phyloP scores from a whole-genome alignment of 129 eudicot species.

The Calendula officinalis region DNA sequence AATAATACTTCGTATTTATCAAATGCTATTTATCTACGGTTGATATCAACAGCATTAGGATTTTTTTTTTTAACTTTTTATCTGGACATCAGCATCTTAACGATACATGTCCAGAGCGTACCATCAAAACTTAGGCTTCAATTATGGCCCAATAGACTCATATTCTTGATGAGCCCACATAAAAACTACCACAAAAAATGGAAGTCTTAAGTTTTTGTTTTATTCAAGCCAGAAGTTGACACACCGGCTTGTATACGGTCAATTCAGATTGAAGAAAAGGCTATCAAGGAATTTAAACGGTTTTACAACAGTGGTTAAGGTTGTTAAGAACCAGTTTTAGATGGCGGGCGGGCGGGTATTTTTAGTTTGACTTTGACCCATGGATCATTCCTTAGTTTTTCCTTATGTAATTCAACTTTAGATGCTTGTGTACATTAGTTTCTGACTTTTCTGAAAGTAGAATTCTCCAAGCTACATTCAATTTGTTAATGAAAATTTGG shows the following conservation, averaged over 20 bases:
- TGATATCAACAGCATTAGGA: too few species aligned
- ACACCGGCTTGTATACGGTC: slow-evolving; percentile 86
- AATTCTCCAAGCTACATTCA: slow-evolving; percentile 3
- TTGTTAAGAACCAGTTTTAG: slow-evolving; percentile 78
- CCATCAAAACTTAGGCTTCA: too few species aligned
- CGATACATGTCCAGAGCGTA: too few species aligned
- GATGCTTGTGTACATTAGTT: too few species aligned
- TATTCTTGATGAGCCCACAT: too few species aligned
- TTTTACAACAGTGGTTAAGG: slow-evolving; percentile 84
- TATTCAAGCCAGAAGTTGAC: slow-evolving; percentile 57
- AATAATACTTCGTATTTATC: too few species aligned
- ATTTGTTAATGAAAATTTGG: slow-evolving; percentile 1
- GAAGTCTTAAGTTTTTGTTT: too few species aligned
- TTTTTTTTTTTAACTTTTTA: too few species aligned
- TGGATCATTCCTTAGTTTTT: slow-evolving; percentile 16
- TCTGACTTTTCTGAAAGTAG: slow-evolving; percentile 23
- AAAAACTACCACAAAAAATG: too few species aligned
- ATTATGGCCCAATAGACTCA: too few species aligned
- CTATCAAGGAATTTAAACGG: slow-evolving; percentile 91
- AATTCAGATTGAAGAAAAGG: slow-evolving; percentile 94
- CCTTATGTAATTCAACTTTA: slow-evolving; percentile 35
- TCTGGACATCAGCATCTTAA: too few species aligned
- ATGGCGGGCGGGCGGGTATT: slow-evolving; percentile 2
- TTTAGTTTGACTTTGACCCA: background rate
- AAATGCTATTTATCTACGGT: too few species aligned